Conservation (phyloP, 768 basidiomycete species). For the Suillus fuscotomentosus region DNA sequence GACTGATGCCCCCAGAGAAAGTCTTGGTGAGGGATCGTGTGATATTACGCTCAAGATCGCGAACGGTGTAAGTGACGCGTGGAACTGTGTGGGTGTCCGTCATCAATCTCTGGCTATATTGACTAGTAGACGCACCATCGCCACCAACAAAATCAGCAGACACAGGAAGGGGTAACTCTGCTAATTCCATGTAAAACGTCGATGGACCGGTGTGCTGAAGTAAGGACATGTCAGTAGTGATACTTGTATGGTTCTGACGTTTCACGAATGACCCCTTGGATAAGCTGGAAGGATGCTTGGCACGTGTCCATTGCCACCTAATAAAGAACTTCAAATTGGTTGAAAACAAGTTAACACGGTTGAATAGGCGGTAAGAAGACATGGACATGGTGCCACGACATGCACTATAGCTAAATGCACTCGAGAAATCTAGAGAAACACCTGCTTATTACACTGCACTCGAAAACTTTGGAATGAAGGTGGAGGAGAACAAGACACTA, state of each 20-base stretch:
- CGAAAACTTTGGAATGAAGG: not conserved
- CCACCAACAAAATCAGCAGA: not conserved
- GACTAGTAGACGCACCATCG: conserved; percentile 28
- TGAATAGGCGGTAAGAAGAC: not conserved
- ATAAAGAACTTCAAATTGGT: not conserved
- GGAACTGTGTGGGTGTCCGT: conserved; percentile 29
- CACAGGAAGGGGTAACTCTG: not conserved
- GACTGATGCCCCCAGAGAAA: conserved; percentile 16
- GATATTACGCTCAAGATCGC: conserved; percentile 50
- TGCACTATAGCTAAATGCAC: not conserved
- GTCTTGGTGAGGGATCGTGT: conserved; percentile 46
- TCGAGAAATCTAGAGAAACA: not conserved
- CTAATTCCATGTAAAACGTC: not conserved
- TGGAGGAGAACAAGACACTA: not conserved
- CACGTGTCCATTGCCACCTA: not conserved
- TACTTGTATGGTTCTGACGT: not conserved
- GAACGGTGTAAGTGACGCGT: conserved; percentile 44
- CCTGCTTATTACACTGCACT: not conserved
- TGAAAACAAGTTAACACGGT: not conserved
- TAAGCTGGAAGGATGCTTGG: not conserved
- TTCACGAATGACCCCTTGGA: not conserved
- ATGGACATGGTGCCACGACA: not conserved
- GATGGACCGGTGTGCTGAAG: not conserved
- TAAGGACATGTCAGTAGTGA: not conserved
- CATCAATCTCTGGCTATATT: conserved; percentile 29